These are phyloP conservation scores for Camelina laxa DNA, from an alignment of 345 rosid species.

Conservation along the genomic window DNA sequence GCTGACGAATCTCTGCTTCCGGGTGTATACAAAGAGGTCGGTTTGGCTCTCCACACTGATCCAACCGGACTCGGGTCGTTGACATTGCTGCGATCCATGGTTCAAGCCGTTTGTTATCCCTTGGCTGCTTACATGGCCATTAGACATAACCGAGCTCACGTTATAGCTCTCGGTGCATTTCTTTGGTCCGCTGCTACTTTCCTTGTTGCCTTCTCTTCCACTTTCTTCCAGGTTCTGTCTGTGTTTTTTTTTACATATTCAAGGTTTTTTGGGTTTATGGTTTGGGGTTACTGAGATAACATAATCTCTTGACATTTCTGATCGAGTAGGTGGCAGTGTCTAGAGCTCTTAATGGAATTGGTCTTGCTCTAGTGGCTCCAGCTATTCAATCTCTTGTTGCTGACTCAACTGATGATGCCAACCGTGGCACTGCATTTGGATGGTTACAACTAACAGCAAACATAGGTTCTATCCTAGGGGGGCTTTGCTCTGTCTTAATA, in stretches of 20 bases:
- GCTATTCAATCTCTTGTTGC: conserved; percentile 93
- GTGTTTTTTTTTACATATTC: too few species aligned
- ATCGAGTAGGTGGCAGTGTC: conserved; percentile 71
- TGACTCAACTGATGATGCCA: conserved; percentile 74
- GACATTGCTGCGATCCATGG: conserved; percentile 69
- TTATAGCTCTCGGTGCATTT: conserved; percentile 70
- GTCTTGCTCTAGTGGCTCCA: conserved; percentile 83
- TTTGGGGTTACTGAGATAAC: neutral
- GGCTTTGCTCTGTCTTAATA: conserved; percentile 67
- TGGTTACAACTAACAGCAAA: conserved; percentile 87
- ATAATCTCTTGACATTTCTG: neutral
- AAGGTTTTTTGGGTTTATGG: neutral
- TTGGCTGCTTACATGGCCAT: conserved; percentile 66
- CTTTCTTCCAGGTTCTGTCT: conserved; percentile 61
- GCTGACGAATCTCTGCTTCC: conserved; percentile 92
- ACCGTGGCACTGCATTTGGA: conserved; percentile 87
- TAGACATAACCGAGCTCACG: conserved; percentile 63
- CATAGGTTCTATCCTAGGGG: conserved; percentile 77
- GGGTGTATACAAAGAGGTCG: conserved; percentile 92
- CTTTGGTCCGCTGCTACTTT: conserved; percentile 76
- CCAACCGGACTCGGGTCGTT: conserved; percentile 85
- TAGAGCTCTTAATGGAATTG: conserved; percentile 86
- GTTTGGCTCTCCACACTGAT: conserved; percentile 77
- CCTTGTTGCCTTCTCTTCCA: conserved; percentile 65
- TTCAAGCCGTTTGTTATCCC: conserved; percentile 63